Evolutionary conservation across 768 basidiomycete species (phyloP), one percentile per base, ranked within the genome.

Genomic region (Bullera alba): DNA sequence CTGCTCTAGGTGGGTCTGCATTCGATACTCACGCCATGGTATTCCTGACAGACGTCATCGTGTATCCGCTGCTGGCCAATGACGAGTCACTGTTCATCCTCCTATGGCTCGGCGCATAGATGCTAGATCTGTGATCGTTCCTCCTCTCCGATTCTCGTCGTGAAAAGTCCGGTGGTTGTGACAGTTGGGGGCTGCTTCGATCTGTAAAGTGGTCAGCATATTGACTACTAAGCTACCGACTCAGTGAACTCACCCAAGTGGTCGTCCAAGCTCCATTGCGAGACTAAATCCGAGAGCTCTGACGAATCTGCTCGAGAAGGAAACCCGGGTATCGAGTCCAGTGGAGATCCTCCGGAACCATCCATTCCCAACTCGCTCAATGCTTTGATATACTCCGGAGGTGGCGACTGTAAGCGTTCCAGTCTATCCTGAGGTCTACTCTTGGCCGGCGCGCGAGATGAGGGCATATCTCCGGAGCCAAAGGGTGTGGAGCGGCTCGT

Each of bases 41-140:
- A 30, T 46, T 46, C 27, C 51, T 57, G 2, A 54, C 48, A 27
- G 54, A 56, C 10, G 63, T 61, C 25, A 62, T 55, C 0, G 68
- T 72, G 42, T 63, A 63, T 25, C 54, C 59, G 36, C 62, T 67
- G 35, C 65, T 65, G 0, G 63, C 47, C 3, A 72, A 44, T 2
- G 67, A 69, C 1, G 69, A 58, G 36, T 69, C 69, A 4, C 67
- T 69, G 19, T 56, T 50, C 54, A 67, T 67, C 10, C 69, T 43
- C 26, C 58, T 51, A 53, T 72, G 71, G 32, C 37, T 44, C 3
- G 57, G 46, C 2, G 49, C 46, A 30, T 38, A 45, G 0, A 58
- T 48, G 2, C 50, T 50, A 22, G 60, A 49, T 46, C 59, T 59
- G 35, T 43, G 32, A n/a, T 34, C 32, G 32, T n/a, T n/a, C 32